Evolutionary conservation across 768 basidiomycete species (phyloP), one percentile per base, ranked within the genome.

Genomic region (Suillus clintonianus): DNA sequence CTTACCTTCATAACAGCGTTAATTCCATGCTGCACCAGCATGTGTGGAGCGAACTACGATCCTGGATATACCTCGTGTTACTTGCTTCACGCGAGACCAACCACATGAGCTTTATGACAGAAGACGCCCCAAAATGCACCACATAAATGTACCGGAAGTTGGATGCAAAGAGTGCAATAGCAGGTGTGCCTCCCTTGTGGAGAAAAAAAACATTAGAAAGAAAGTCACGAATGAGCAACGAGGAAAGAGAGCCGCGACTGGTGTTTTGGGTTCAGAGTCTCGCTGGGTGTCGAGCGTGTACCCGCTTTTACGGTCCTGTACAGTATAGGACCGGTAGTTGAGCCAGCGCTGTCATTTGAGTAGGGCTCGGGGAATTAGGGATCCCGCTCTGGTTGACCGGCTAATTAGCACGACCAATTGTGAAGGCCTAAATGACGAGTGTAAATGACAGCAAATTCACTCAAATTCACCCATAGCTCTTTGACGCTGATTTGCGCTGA

Each of bases 51-150:
- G 68, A 91, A 95, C 68, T 91, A 91, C 1, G 91, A 90, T 1
- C 86, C 85, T 53, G 91, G 81, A 72, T 91, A 96, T 0, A 91
- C 85, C 75, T 97, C 95, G 10, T 89, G 85, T 76, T 94, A 95
- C 68, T 87, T 86, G 41, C 91, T 86, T 43, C 67, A 42, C 39
- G 43, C 36, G 24, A 30, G 39, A 7, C 61, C 15, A 27, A 51
- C 37, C 59, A 10, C 17, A 55, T 55, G 63, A 34, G 65, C 53
- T 34, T 5, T 22, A 41, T 13, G 4, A 17, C 13, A 43, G 22
- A 4, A 37, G 17, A 19, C 34, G 50, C 34, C 7, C 19, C 57
- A 5, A 39, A 17, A 53, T 32, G 11, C 37, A 39, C 30, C 10
- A 48, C 22, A 34, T 50, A 41, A 15, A 62, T 64, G 34, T 59